A percentile compares a stretch with the other conserved stretches of the same genome.
Evolutionary conservation across 768 basidiomycete species (phyloP).

Genomic region (Rhodotorula diobovata): DNA sequence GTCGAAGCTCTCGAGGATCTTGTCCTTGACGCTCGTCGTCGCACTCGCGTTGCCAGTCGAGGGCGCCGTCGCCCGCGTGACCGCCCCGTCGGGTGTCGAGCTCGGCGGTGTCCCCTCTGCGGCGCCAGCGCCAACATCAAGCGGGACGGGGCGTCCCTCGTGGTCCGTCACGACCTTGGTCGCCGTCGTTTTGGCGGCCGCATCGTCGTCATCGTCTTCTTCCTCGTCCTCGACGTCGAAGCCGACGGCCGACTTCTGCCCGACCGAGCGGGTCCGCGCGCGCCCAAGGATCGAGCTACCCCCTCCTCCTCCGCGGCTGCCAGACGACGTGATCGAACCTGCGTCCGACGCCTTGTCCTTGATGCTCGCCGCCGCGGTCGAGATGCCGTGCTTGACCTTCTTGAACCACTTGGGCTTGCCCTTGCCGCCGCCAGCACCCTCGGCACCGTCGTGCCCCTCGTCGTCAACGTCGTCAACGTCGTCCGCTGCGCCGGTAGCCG

Average conservation of each 20-base stretch:
- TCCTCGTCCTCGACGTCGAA: background rate
- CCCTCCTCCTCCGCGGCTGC: conserved; percentile 2
- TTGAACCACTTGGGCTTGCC: conserved; percentile 25
- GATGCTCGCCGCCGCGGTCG: conserved; percentile 11
- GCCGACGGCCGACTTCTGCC: background rate
- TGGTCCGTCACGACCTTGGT: conserved; percentile 21
- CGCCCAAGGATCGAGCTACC: background rate
- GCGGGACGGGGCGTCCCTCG: conserved; percentile 19
- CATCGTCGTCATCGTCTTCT: background rate
- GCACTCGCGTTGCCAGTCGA: conserved; percentile 4
- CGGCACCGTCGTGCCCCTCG: background rate
- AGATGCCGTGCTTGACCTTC: conserved; percentile 17
- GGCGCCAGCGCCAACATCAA: background rate
- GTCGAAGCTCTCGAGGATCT: conserved; percentile 20
- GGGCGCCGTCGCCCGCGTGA: background rate
- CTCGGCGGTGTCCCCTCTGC: background rate
- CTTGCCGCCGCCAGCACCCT: background rate
- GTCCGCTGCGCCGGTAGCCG: too few relatives aligned
- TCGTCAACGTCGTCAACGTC: background rate
- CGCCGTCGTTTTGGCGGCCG: background rate
- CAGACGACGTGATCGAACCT: background rate
- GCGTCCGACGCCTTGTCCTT: conserved; percentile 23
- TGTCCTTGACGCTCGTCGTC: conserved; percentile 30
- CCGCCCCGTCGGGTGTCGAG: background rate
- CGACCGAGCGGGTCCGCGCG: conserved; percentile 5